Base-by-base conservation (phyloP, 2,329 filamentous ascomycete genomes). In the Seiridium unicorne region DNA sequence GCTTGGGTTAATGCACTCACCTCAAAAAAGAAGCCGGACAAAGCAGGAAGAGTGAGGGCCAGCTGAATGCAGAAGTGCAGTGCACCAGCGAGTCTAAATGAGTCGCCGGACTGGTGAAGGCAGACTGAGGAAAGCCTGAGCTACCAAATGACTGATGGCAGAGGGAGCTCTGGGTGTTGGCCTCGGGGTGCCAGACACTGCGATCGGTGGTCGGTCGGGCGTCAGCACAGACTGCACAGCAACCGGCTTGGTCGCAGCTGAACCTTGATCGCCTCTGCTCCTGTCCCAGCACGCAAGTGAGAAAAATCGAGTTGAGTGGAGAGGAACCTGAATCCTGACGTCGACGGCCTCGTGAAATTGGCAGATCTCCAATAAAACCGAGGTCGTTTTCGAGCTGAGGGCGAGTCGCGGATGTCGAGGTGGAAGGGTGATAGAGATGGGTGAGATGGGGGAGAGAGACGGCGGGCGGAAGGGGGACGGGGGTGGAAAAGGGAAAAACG, bases 321-420 rank as follows among this genome's bases (percentile, higher is more conserved):
- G 48, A 62, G 53, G 60, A 65, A 64, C 67, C 62, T 65, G 66
- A 69, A 69, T 65, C 67, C 67, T 62, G 58, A 63, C 62, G 66
- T 65, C 65, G 65, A 68, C 65, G 60, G 53, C 57, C 62, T 62
- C 62, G 62, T 65, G 60, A 63, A 64, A 63, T 42, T 58, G 55
- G 55, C 61, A 60, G 64, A 64, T 61, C 59, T 63, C 64, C 62
- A 62, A 64, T 62, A 18, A 26, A 32, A 13, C 34, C 58, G 62
- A 66, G 55, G 64, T 66, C 66, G 65, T 62, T 42, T 60, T 60
- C 44, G 44, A 46, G 59, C 64, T 66, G 56, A 63, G 46, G 51
- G 58, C 53, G 55, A 57, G 57, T 62, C 61, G 58, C 59, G 54
- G 49, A 60, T 62, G 51, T 62, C 61, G 58, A 60, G 61, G 61